A percentile compares a stretch with the other conserved stretches of the same genome.
Conservation (phyloP, 495 filamentous ascomycete genomes). For the Podospora sp. region DNA sequence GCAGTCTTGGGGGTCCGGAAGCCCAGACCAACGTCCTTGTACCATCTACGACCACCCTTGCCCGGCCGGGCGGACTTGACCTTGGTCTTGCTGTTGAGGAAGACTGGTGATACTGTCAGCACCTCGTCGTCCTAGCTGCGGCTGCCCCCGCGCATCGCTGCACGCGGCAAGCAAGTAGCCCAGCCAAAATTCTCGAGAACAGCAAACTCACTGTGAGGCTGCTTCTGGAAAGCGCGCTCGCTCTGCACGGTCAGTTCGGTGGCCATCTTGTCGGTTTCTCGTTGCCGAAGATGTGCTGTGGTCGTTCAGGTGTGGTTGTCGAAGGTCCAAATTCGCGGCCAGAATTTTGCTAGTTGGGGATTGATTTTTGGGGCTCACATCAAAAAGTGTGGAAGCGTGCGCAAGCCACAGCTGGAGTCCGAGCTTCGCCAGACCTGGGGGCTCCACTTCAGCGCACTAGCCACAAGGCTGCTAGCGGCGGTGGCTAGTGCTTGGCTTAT, state of each 20-base stretch:
- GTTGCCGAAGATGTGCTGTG: slow-evolving; percentile 36
- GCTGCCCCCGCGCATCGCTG: background rate
- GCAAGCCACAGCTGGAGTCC: slow-evolving; percentile 33
- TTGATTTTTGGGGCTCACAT: slow-evolving; percentile 33
- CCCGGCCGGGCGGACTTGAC: slow-evolving; percentile 80
- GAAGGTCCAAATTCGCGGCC: slow-evolving; percentile 25
- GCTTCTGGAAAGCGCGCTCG: slow-evolving; percentile 98
- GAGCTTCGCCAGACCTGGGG: background rate
- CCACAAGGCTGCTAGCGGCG: background rate
- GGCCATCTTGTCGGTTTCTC: slow-evolving; percentile 79
- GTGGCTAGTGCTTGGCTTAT: slow-evolving; percentile 12
- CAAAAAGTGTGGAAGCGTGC: slow-evolving; percentile 40
- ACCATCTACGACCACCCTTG: slow-evolving; percentile 92
- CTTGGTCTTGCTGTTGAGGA: slow-evolving; percentile 91
- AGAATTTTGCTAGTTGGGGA: slow-evolving; percentile 37
- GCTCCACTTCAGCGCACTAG: background rate
- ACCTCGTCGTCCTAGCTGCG: slow-evolving; percentile 16
- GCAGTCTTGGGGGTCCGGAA: slow-evolving; percentile 97
- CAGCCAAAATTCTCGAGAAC: slow-evolving; percentile 3
- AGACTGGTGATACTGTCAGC: slow-evolving; percentile 54
- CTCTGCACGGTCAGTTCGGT: slow-evolving; percentile 98
- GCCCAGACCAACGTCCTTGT: slow-evolving; percentile 98
- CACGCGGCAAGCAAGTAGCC: background rate
- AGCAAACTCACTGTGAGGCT: slow-evolving; percentile 74
- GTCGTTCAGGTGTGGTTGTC: slow-evolving; percentile 23